A percentile compares a stretch with the other conserved stretches of the same genome.
phyloP scores from a whole-genome alignment of 139 green algal species.

The Micractinium conductrix region DNA sequence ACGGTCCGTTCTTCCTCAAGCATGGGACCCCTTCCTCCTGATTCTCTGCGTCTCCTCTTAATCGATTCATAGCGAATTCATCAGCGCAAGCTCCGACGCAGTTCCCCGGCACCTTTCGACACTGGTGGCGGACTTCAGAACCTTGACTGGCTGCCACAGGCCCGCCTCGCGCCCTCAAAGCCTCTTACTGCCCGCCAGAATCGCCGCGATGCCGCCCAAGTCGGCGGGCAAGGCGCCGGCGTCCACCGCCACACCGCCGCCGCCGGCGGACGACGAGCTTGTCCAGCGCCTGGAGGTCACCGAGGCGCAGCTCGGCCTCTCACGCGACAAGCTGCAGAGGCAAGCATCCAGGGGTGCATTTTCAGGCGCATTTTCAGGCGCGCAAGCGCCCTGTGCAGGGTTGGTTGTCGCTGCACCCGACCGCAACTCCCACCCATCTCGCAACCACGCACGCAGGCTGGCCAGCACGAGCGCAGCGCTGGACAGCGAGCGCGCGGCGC shows the following conservation, averaged over 20 bases:
- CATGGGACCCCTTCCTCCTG: too few relatives aligned
- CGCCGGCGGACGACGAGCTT: neutral
- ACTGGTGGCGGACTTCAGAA: neutral
- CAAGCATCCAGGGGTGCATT: too few relatives aligned
- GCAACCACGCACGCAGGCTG: neutral
- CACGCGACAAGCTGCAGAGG: constrained; percentile 3
- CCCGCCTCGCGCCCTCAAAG: neutral
- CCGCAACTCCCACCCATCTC: neutral
- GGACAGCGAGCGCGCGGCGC: constrained; percentile 65
- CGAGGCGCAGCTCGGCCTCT: neutral
- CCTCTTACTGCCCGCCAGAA: too few relatives aligned
- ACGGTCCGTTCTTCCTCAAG: too few relatives aligned
- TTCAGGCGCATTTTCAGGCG: too few relatives aligned
- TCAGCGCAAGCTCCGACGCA: too few relatives aligned
- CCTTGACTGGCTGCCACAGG: neutral
- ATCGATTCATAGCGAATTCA: too few relatives aligned
- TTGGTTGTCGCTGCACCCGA: too few relatives aligned
- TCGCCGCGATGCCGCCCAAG: neutral
- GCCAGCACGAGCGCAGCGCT: constrained; percentile 52
- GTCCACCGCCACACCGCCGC: neutral
- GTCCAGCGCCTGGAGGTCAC: neutral
- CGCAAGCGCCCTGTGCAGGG: too few relatives aligned
- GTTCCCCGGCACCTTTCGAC: too few relatives aligned
- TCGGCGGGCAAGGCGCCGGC: neutral
- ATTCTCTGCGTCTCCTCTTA: too few relatives aligned